These are phyloP conservation scores for Coniferiporia sulphurascens DNA, from an alignment of 1,284 basidiomycete genomes.

Conservation along the genomic window DNA sequence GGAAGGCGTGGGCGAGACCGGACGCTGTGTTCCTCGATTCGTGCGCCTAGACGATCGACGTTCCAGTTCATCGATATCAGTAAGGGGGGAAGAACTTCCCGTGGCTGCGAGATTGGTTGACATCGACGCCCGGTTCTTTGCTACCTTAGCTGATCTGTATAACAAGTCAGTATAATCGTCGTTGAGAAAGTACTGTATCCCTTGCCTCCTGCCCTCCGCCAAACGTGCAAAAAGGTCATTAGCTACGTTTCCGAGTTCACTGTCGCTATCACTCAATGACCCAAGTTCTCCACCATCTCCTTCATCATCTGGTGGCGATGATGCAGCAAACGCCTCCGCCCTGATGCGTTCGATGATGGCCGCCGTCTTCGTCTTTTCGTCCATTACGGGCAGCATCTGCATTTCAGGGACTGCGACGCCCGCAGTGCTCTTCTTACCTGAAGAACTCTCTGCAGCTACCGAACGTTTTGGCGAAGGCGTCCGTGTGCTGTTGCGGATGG, in stretches of 20 bases:
- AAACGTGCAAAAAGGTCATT: constrained; percentile 17
- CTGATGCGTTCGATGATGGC: constrained; percentile 59
- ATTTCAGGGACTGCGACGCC: constrained; percentile 18
- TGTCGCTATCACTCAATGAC: constrained; percentile 42
- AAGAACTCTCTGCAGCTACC: neutral
- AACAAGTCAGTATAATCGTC: neutral
- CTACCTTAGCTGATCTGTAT: neutral
- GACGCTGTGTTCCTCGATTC: neutral
- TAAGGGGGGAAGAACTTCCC: neutral
- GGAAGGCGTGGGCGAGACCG: neutral
- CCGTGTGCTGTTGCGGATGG: neutral
- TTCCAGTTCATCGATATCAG: constrained; percentile 6
- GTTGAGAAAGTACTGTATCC: too few relatives aligned
- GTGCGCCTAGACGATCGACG: neutral
- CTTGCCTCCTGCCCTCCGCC: constrained; percentile 23
- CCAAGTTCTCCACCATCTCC: constrained; percentile 31
- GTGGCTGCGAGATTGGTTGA: neutral
- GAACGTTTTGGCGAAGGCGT: neutral
- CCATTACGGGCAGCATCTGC: constrained; percentile 39
- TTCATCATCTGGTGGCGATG: constrained; percentile 37
- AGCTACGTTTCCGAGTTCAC: constrained; percentile 40
- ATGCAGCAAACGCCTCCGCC: constrained; percentile 44
- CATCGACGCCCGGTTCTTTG: neutral
- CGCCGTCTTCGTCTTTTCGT: constrained; percentile 45
- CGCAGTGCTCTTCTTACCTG: neutral